Evolutionary conservation across 805 yeast species (phyloP).

Genomic region (Kluyveromyces wickerhamii): DNA sequence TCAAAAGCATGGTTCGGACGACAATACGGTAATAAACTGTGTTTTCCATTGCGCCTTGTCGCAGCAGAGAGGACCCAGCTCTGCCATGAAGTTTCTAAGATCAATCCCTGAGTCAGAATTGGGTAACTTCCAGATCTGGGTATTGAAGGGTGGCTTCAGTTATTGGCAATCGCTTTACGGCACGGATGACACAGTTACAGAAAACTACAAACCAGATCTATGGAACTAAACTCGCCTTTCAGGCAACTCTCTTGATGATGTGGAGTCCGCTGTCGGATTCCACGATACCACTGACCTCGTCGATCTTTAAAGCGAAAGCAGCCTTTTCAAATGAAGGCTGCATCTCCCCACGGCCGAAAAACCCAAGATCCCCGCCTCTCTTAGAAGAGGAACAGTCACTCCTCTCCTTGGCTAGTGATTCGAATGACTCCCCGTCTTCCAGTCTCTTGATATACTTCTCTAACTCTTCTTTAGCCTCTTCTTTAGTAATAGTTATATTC

Average conservation of each 20-base stretch:
- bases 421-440: conserved; percentile 58
- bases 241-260: conserved; percentile 77
- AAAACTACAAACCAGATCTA: conserved; percentile 41
- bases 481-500: conserved; percentile 68
- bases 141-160: conserved; percentile 77
- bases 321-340: conserved; percentile 91
- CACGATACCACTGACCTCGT: conserved; percentile 74
- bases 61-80: conserved; percentile 86
- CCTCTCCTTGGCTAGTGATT: conserved; percentile 69
- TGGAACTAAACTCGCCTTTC: conserved; percentile 32
- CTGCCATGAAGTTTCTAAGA: conserved; percentile 56
- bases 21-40: conserved; percentile 21
- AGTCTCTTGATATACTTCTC: conserved; percentile 50
- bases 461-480: conserved; percentile 67
- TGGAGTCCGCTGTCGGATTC: conserved; percentile 92
- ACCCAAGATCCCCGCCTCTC: conserved; percentile 88
- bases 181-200: conserved; percentile 55
- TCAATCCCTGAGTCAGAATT: conserved; percentile 18
- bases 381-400: conserved; percentile 85
- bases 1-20: conserved; percentile 7
- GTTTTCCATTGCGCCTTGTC: conserved; percentile 89
- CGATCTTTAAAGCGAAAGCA: conserved; percentile 71
- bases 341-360: conserved; percentile 85
- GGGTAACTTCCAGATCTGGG: conserved; percentile 47
- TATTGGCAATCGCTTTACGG: conserved; percentile 79